A percentile compares a stretch with the other conserved stretches of the same genome.
These are phyloP conservation scores for Eimeria tenella DNA, from an alignment of 169 alveolate genomes.

Conservation along the genomic window DNA sequence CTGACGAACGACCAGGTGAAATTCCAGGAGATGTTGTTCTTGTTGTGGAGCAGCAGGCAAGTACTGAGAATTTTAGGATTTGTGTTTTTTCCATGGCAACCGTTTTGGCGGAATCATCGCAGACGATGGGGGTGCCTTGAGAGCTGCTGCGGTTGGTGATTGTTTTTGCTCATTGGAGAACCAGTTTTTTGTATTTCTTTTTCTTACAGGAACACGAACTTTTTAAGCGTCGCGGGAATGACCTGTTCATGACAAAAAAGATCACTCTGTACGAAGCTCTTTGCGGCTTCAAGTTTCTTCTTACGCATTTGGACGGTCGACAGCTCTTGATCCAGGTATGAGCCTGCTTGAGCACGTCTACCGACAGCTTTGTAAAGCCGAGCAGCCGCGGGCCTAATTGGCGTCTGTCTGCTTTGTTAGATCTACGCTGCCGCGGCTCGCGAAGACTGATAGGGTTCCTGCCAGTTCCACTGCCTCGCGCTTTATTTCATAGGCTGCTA, in stretches of 20 bases:
- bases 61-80: background rate
- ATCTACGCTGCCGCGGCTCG: constrained; percentile 75
- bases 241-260: constrained; percentile 92
- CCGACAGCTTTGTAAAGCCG: background rate
- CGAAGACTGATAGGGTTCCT: constrained; percentile 28
- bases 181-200: background rate
- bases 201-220: constrained; percentile 89
- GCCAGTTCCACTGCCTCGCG: background rate
- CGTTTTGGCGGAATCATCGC: background rate
- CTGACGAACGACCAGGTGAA: constrained; percentile 96
- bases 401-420: constrained; percentile 33
- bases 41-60: constrained; percentile 88
- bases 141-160: background rate
- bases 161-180: background rate
- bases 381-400: constrained; percentile 70
- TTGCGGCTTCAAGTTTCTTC: constrained; percentile 94
- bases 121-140: background rate
- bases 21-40: constrained; percentile 97
- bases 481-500: background rate
- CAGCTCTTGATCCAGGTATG: constrained; percentile 86
- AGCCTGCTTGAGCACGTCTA: no score
- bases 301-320: constrained; percentile 97
- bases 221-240: constrained; percentile 96
- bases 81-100: background rate
- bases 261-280: constrained; percentile 96